Evolutionary conservation across 441 rosid species (phyloP), one percentile per base, ranked within the genome.

Genomic region (Mallotus repandus): DNA sequence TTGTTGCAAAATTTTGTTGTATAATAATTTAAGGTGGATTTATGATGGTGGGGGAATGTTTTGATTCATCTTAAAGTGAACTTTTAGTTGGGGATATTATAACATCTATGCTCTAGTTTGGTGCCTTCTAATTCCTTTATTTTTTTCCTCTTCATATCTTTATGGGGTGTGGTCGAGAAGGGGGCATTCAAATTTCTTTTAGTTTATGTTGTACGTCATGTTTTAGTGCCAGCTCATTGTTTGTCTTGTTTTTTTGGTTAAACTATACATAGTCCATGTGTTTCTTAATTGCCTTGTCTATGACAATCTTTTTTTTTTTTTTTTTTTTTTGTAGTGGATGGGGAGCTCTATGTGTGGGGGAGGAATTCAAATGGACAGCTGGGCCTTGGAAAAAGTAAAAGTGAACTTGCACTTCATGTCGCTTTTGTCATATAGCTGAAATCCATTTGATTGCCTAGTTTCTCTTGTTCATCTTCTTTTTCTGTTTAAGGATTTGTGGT

Each of bases 301-400:
- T 58, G 53, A 67, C 45, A 77, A 11, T 76, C 19, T 14, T 11
- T 55, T 22, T 6, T 25, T 19, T 48, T 78, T 61, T 75, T 78
- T 4, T 22, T 19, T 43, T 77, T 62, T 75, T 77, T 59, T 81
- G 83, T 35, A 93, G 99, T 72, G 75, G 94, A 90, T 80, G 98
- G 98, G 55, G 92, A 91, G 81, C 92, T 95, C 70, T 91, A 89
- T 75, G 82, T 84, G 89, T 95, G 98, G 99, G 98, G 99, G 74
- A 88, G 86, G 82, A 95, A 95, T 80, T 88, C 97, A 69, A 88
- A 81, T 76, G 99, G 99, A 72, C 98, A 95, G 85, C 93, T 95
- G 77, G 99, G 99, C 69, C 87, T 93, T 61, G 99, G 98, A 80
- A 95, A 89, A 89, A 93, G 98, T 92, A 87, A 69, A 63, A 64